These are phyloP conservation scores for Acanthamoeba royreba DNA, from an alignment of 208 protist species.

Conservation along the genomic window DNA sequence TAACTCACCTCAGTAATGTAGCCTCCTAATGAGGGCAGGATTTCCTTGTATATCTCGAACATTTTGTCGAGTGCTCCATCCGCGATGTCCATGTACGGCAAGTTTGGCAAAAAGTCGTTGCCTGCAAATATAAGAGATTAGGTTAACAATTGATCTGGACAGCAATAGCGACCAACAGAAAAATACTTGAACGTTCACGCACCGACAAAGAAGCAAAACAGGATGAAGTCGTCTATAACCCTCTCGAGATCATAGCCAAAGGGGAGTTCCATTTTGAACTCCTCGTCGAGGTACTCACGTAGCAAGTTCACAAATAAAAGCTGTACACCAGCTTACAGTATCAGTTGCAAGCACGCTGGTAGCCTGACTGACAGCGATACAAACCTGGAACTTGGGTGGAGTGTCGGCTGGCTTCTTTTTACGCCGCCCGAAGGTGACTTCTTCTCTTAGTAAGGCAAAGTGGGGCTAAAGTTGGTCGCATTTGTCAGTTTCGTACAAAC, in stretches of 20 bases:
- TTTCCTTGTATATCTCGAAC: constrained; percentile 84
- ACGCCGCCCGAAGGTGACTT: constrained; percentile 60
- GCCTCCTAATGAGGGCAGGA: constrained; percentile 78
- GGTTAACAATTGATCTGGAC: neutral
- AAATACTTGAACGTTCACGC: neutral
- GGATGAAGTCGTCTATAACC: constrained; percentile 95
- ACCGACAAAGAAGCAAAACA: constrained; percentile 96
- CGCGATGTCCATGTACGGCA: constrained; percentile 93
- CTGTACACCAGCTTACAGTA: neutral
- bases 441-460: constrained; percentile 95
- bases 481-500: constrained; percentile 76
- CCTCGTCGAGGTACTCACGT: constrained; percentile 93
- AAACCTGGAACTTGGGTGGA: neutral
- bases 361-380: neutral
- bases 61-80: constrained; percentile 89
- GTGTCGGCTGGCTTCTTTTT: constrained; percentile 65
- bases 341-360: neutral
- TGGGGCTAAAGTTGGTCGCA: constrained; percentile 92
- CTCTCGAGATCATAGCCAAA: constrained; percentile 86
- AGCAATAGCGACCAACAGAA: neutral
- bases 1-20: constrained; percentile 77
- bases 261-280: constrained; percentile 73
- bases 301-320: constrained; percentile 87
- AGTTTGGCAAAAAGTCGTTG: constrained; percentile 98
- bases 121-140: neutral